Conservation (phyloP, 2,329 filamentous ascomycete genomes). For the Calonectria fujianensis region DNA sequence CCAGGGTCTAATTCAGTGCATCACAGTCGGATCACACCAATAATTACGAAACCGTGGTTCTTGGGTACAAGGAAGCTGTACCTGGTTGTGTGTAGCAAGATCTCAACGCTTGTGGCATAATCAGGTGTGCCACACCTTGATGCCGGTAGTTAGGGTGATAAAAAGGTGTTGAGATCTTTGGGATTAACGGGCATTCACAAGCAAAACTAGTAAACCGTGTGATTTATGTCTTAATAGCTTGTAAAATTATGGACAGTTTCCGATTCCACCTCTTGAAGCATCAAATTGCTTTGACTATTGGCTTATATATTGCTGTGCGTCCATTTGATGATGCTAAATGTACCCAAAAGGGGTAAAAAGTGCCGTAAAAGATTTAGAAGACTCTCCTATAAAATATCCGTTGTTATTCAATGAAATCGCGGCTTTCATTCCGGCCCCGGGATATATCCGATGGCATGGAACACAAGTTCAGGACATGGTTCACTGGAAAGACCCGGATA, state of each 20-base stretch:
- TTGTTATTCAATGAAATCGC: slow-evolving; percentile 47
- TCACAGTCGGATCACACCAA: slow-evolving; percentile 39
- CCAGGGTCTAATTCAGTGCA: slow-evolving; percentile 40
- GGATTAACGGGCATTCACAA: neutral
- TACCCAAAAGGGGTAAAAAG: slow-evolving; percentile 47
- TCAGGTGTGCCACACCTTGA: slow-evolving; percentile 49
- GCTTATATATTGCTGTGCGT: slow-evolving; percentile 45
- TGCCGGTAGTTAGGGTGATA: slow-evolving; percentile 49
- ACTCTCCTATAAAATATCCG: slow-evolving; percentile 46
- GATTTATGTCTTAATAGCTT: slow-evolving; percentile 4
- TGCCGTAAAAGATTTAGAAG: slow-evolving; percentile 45
- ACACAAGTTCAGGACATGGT: no score
- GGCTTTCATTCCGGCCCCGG: neutral
- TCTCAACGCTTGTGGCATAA: slow-evolving; percentile 50
- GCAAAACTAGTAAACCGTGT: neutral
- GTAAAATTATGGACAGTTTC: slow-evolving; percentile 49
- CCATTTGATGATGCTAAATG: slow-evolving; percentile 48
- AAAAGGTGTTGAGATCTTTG: slow-evolving; percentile 50
- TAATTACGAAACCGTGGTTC: slow-evolving; percentile 35
- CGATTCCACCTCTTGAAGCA: slow-evolving; percentile 46
- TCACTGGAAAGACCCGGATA: neutral
- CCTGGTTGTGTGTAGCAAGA: slow-evolving; percentile 41
- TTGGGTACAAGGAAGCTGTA: no score
- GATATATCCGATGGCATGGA: neutral
- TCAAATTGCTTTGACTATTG: slow-evolving; percentile 46